Conservation (phyloP, 208 protist genomes). For the Wallacemonas sp. region DNA sequence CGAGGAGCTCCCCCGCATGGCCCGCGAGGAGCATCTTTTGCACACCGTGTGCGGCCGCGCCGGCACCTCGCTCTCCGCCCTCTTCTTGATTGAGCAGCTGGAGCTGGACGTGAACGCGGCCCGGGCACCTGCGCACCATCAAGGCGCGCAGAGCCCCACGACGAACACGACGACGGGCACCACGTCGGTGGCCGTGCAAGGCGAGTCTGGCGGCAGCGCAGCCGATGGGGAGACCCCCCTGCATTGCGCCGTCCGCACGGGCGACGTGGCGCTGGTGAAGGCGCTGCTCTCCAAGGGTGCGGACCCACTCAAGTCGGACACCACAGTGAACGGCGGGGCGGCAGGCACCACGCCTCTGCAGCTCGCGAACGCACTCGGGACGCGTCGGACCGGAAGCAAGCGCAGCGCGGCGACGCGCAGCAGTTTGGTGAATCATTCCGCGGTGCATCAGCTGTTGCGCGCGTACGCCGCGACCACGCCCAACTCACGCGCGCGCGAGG, state of each 20-base stretch:
- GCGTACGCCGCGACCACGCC: constrained; percentile 31
- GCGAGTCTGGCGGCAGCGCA: too few relatives aligned
- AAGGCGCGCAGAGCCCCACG: background rate
- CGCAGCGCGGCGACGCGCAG: too few relatives aligned
- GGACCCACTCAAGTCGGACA: constrained; percentile 27
- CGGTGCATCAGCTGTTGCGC: constrained; percentile 29
- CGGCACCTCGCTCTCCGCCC: constrained; percentile 38
- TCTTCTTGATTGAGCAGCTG: constrained; percentile 76
- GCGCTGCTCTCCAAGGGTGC: constrained; percentile 63
- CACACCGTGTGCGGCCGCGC: constrained; percentile 49
- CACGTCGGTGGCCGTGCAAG: too few relatives aligned
- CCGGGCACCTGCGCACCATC: constrained; percentile 19
- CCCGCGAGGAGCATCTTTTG: constrained; percentile 41
- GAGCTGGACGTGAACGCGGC: constrained; percentile 55
- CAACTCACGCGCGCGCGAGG: constrained; percentile 21
- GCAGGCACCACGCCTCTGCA: constrained; percentile 22
- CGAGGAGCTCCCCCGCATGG: constrained; percentile 24
- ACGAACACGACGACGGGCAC: too few relatives aligned
- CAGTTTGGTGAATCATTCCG: constrained; percentile 10
- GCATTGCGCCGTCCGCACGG: constrained; percentile 59
- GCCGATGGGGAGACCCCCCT: constrained; percentile 50
- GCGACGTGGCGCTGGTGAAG: constrained; percentile 53
- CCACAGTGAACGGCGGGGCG: constrained; percentile 14
- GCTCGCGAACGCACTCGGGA: constrained; percentile 12
- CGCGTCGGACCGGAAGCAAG: background rate